A percentile compares a stretch with the other conserved stretches of the same genome.
phyloP scores from a whole-genome alignment of 345 rosid species.

The Salix suchowensis region DNA sequence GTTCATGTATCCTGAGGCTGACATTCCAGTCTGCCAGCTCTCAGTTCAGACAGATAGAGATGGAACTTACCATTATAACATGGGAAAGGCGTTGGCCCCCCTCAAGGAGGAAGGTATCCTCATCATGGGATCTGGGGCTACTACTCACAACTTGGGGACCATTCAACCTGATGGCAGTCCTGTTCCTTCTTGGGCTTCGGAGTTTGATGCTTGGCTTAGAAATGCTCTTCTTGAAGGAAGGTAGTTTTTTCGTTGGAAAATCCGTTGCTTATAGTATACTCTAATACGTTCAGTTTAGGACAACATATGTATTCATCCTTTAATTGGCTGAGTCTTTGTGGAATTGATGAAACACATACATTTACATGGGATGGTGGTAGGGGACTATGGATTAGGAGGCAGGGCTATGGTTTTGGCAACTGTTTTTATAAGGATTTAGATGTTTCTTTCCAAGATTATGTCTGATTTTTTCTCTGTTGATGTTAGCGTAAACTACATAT shows the following conservation, averaged over 20 bases:
- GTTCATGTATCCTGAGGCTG: slow-evolving; percentile 91
- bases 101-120: slow-evolving; percentile 84
- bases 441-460: too few species aligned
- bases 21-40: slow-evolving; percentile 80
- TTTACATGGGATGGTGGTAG: background rate
- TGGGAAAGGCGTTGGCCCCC: slow-evolving; percentile 86
- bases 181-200: slow-evolving; percentile 59
- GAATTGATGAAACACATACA: background rate
- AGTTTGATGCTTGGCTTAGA: slow-evolving; percentile 83
- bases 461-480: too few species aligned
- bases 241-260: slow-evolving; percentile 23
- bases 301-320: background rate
- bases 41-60: slow-evolving; percentile 58
- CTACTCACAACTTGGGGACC: slow-evolving; percentile 72
- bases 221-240: slow-evolving; percentile 79
- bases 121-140: slow-evolving; percentile 77
- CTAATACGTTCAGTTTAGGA: background rate
- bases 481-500: too few species aligned
- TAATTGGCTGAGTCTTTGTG: background rate
- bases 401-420: background rate
- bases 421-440: too few species aligned
- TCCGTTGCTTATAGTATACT: background rate
- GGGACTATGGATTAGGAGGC: background rate
- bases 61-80: slow-evolving; percentile 65
- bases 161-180: slow-evolving; percentile 16